These are phyloP conservation scores for Leucocoprinus leucothites DNA, from an alignment of 768 basidiomycete species.

Conservation along the genomic window DNA sequence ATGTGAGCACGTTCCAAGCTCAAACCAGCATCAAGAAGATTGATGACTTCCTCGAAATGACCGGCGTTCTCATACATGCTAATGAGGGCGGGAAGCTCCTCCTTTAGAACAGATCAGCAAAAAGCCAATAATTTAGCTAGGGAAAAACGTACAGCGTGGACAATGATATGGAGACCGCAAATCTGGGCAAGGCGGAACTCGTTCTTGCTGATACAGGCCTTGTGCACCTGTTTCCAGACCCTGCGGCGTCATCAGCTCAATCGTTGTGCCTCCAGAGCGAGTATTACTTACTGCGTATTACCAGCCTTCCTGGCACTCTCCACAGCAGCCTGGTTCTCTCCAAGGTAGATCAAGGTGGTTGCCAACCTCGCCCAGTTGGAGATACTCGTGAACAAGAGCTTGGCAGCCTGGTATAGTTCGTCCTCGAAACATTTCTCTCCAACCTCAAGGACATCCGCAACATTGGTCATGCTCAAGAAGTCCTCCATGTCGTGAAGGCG, in stretches of 20 bases:
- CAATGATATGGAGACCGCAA: conserved; percentile 96
- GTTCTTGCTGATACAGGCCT: conserved; percentile 95
- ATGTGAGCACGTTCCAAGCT: conserved; percentile 98
- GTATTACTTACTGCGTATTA: conserved; percentile 83
- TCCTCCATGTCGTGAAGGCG: conserved; percentile 99
- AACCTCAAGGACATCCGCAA: conserved; percentile 93
- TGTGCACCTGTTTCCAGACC: conserved; percentile 99
- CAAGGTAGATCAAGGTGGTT: conserved; percentile 96
- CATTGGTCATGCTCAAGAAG: conserved; percentile 97
- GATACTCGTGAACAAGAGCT: conserved; percentile 93
- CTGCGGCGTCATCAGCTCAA: conserved; percentile 32
- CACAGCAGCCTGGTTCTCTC: conserved; percentile 96
- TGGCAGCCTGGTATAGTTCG: conserved; percentile 95
- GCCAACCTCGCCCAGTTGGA: conserved; percentile 99
- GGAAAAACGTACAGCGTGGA: conserved; percentile 62
- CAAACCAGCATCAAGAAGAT: conserved; percentile 89
- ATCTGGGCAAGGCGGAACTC: conserved; percentile 94
- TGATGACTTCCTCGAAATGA: conserved; percentile 91
- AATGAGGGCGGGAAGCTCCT: conserved; percentile 73
- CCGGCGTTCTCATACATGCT: conserved; percentile 88
- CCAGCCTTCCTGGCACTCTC: conserved; percentile 99
- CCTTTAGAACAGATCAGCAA: conserved; percentile 36
- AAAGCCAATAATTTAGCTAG: conserved; percentile 20
- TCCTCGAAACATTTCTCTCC: conserved; percentile 99
- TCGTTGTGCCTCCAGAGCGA: neutral